Conservation (phyloP, 1,284 basidiomycete genomes). For the Cystobasidium slooffiae region DNA sequence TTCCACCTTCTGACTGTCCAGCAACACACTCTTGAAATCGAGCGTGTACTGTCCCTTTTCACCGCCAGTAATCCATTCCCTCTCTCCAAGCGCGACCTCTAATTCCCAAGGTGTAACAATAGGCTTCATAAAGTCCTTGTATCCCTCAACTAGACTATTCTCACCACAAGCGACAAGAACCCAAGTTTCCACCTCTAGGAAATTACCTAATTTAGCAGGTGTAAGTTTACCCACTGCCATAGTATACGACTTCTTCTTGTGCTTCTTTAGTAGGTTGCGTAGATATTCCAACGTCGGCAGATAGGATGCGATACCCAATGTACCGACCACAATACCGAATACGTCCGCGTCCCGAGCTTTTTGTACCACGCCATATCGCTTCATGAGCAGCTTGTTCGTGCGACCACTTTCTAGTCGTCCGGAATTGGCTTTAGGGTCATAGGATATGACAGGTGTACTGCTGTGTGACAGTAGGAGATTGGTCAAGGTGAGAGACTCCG, state of each 20-base stretch:
- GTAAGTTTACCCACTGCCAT: constrained; percentile 94
- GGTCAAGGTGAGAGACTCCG: constrained; percentile 77
- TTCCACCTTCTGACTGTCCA: constrained; percentile 33
- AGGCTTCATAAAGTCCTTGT: constrained; percentile 80
- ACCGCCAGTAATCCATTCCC: constrained; percentile 60
- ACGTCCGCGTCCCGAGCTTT: constrained; percentile 90
- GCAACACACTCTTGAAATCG: constrained; percentile 74
- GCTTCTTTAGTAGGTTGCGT: constrained; percentile 67
- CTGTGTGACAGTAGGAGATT: constrained; percentile 84
- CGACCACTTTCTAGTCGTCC: constrained; percentile 66
- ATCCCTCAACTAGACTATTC: constrained; percentile 71
- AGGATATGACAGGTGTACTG: constrained; percentile 63
- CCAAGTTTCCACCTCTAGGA: constrained; percentile 94
- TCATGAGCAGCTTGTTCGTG: constrained; percentile 86
- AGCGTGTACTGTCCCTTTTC: constrained; percentile 72
- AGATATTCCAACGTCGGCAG: constrained; percentile 78
- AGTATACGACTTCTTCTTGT: constrained; percentile 88
- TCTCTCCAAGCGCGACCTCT: constrained; percentile 72
- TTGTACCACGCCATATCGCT: constrained; percentile 84
- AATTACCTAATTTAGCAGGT: constrained; percentile 93
- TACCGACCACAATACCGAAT: constrained; percentile 92
- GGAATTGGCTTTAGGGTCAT: constrained; percentile 66
- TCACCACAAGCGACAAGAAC: constrained; percentile 93
- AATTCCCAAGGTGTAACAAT: constrained; percentile 96
- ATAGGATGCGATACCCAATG: constrained; percentile 89